Base-by-base conservation (phyloP, 495 filamentous ascomycete species). In the Corynascus novoguineensis region DNA sequence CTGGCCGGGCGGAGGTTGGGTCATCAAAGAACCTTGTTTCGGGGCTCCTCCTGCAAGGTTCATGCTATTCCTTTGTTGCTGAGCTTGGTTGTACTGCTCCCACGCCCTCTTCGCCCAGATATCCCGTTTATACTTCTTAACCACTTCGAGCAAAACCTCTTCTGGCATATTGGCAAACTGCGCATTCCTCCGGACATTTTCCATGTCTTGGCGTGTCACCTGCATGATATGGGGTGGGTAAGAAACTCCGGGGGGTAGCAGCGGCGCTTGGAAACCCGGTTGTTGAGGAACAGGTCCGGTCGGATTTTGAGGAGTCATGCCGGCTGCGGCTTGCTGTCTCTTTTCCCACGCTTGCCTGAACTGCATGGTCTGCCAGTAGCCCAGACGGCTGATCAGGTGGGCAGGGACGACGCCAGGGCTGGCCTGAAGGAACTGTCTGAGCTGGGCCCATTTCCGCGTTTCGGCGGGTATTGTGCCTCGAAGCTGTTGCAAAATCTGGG, bases 401-500 rank as follows among this genome's bases (percentile, higher is more conserved):
- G 67, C 64, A 15, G 76, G 38, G 6, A 59, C 8, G 37, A 24
- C 27, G 40, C 7, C 64, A 31, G 75, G 74, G 60, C 84, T 85
- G 44, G 74, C 64, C 1, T 58, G 48, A 1, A 81, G 71, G 76
- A 79, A 87, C 38, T 81, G 70, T 66, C 89, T 91, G 0, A 95
- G 71, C 48, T 87, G 81, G 27, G 76, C 78, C 89, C 89, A 95
- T 53, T 83, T 85, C 64, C 82, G 86, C 17, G 87, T 69, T 3
- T 84, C 69, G 15, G 78, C 78, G 3, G 87, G 85, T 0, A 85
- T 22, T 21, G 24, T 22, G 14, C n/a, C 4, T 9, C 47, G 53
- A 8, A 74, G 24, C 10, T 69, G 57, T 1, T 55, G 46, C 0
- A 77, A 10, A 2, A 76, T 37, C 4, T 32, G 50, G 0, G 46